phyloP scores from a whole-genome alignment of 495 filamentous ascomycete species.

The Aspergillus homomorphus region DNA sequence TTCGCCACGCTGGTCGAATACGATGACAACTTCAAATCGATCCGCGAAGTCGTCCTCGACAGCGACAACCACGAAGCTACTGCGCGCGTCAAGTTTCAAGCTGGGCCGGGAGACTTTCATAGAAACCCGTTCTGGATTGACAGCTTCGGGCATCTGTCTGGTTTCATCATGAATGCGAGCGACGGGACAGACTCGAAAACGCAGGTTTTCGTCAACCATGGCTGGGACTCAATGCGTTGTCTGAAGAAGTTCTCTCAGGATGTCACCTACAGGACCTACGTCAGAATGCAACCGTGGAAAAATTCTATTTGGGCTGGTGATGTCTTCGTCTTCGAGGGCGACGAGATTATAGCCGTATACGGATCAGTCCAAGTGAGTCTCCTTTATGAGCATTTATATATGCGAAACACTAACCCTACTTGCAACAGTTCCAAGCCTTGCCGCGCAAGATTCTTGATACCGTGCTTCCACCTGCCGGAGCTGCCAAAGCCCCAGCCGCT shows the following conservation, averaged over 20 bases:
- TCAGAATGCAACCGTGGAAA: slow-evolving; percentile 56
- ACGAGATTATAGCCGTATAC: slow-evolving; percentile 64
- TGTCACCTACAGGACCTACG: slow-evolving; percentile 69
- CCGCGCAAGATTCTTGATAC: slow-evolving; percentile 65
- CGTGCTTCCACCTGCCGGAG: slow-evolving; percentile 58
- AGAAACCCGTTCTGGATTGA: slow-evolving; percentile 74
- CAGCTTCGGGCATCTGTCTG: slow-evolving; percentile 59
- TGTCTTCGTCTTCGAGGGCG: slow-evolving; percentile 50
- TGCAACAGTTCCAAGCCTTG: slow-evolving; percentile 59
- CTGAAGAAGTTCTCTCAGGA: slow-evolving; percentile 58
- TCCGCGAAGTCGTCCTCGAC: slow-evolving; percentile 73
- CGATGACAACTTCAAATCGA: slow-evolving; percentile 58
- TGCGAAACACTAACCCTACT: background rate
- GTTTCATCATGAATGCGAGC: slow-evolving; percentile 78
- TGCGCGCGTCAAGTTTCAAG: slow-evolving; percentile 63
- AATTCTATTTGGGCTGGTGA: slow-evolving; percentile 49
- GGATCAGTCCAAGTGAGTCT: slow-evolving; percentile 58
- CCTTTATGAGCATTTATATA: background rate
- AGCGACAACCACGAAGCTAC: slow-evolving; percentile 66
- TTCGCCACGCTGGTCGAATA: slow-evolving; percentile 68
- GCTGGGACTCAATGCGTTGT: slow-evolving; percentile 70
- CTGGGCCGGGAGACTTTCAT: slow-evolving; percentile 59
- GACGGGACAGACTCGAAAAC: slow-evolving; percentile 68
- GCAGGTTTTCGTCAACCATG: slow-evolving; percentile 72
- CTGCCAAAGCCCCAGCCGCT: slow-evolving; percentile 28